Percentiles rank a stretch among this genome's conserved stretches.
These are phyloP conservation scores for Brassica nigra DNA, from an alignment of 345 rosid species.

Conservation along the genomic window DNA sequence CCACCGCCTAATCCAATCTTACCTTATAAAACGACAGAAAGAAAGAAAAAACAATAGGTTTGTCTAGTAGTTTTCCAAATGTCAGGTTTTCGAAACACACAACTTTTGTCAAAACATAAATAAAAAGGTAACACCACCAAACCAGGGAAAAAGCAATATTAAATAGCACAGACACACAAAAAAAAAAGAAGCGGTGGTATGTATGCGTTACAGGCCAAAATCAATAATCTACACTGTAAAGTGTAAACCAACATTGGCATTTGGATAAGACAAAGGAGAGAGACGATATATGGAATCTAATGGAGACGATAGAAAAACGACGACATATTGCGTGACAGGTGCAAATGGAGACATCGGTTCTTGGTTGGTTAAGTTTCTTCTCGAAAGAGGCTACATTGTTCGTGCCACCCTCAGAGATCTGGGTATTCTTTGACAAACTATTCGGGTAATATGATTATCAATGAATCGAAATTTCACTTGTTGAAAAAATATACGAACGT, in stretches of 20 bases:
- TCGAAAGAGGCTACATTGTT: constrained; percentile 55
- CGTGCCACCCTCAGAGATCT: constrained; percentile 78
- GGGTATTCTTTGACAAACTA: constrained; percentile 32
- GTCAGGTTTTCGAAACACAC: constrained; percentile 7
- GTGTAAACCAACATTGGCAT: constrained; percentile 6
- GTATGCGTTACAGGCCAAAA: constrained; percentile 6
- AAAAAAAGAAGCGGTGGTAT: neutral
- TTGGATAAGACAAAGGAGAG: neutral
- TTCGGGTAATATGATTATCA: too few species aligned
- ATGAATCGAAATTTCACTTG: too few species aligned
- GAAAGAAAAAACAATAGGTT: neutral
- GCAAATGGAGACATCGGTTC: constrained; percentile 79
- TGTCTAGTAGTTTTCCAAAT: constrained; percentile 23
- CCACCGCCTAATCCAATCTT: constrained; percentile 1
- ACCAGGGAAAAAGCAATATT: neutral
- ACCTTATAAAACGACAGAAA: constrained; percentile 6
- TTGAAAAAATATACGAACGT: too few species aligned
- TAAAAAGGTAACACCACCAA: neutral
- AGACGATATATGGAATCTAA: neutral
- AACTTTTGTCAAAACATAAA: constrained; percentile 11
- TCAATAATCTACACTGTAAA: constrained; percentile 8
- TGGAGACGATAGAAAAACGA: constrained; percentile 9
- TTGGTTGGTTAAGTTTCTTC: constrained; percentile 74
- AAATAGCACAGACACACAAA: neutral
- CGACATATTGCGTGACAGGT: constrained; percentile 78